Evolutionary conservation across 345 rosid species (phyloP), one percentile per base, ranked within the genome.

Genomic region (Camelina hispida): DNA sequence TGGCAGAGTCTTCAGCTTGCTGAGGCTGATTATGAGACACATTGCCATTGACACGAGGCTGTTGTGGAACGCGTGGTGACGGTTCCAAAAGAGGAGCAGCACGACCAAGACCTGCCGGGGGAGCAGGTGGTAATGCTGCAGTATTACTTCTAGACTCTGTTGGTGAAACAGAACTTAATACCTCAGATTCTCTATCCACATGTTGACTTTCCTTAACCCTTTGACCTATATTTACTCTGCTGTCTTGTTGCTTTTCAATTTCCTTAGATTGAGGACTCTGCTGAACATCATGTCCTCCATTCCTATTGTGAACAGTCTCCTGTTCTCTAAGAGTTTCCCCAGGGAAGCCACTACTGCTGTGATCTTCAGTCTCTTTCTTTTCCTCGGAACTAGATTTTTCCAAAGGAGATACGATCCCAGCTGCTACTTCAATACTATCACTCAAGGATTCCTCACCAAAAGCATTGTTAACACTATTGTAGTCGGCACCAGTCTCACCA

Each of bases 51-150:
- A 79, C 93, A 80, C 91, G 96, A 52, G 87, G 78, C 64, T 83
- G 97, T 78, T 84, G 93, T 73, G 81, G 82, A 50, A 76, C 84
- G 54, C 97, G 84, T 72, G 87, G 84, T 47, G 90, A 84, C 60
- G 97, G 93, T 65, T 90, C 90, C 81, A 87, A 76, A 48, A 90
- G 83, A 1, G 96, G 91, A 44, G 93, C 96, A 74, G 86, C 96
- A 52, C 87, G 88, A 44, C 97, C 97, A 72, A 95, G 97, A 58
- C 97, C 97, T 69, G 93, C 97, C 35, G 99, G 99, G 65, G 83
- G 90, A 80, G 85, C 82, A 75, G 88, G 78, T 13, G 73, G 75
- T 65, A 16, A n/a, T 0, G 44, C 54, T 73, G 82, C 78, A 79
- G 75, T n/a, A 68, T 54, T 83, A 30, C 82, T 32, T 66, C 78